phyloP scores from a whole-genome alignment of 208 protist genomes.

The Leptomonas seymouri region DNA sequence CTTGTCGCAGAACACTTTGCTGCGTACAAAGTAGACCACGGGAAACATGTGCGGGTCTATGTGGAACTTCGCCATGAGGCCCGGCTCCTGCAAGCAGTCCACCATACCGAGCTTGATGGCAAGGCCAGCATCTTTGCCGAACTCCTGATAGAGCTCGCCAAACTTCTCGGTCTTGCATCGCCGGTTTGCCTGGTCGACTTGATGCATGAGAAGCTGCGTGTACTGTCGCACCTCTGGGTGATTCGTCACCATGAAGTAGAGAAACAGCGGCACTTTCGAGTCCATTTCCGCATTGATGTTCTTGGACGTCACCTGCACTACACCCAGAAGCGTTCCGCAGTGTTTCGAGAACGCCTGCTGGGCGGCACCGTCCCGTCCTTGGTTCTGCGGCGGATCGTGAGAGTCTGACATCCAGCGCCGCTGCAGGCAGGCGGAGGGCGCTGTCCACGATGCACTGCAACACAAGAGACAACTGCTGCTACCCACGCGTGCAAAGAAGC shows the following conservation, averaged over 20 bases:
- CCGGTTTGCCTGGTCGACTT: constrained; percentile 79
- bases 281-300: constrained; percentile 82
- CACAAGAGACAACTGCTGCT: neutral
- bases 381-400: neutral
- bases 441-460: neutral
- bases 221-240: constrained; percentile 72
- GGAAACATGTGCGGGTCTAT: constrained; percentile 85
- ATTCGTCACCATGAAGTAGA: constrained; percentile 85
- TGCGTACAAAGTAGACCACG: constrained; percentile 84
- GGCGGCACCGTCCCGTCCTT: neutral
- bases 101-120: constrained; percentile 86
- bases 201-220: constrained; percentile 57
- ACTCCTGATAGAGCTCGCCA: constrained; percentile 73
- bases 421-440: neutral
- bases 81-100: constrained; percentile 73
- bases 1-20: constrained; percentile 67
- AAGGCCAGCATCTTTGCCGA: constrained; percentile 75
- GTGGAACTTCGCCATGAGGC: constrained; percentile 63
- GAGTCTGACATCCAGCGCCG: constrained; percentile 8
- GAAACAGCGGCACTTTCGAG: constrained; percentile 75
- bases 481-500: neutral
- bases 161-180: constrained; percentile 45
- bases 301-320: constrained; percentile 62
- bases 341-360: neutral
- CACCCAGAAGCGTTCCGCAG: constrained; percentile 39